Evolutionary conservation across 345 rosid genomes (phyloP).

Genomic region (Citropsis articulata): DNA sequence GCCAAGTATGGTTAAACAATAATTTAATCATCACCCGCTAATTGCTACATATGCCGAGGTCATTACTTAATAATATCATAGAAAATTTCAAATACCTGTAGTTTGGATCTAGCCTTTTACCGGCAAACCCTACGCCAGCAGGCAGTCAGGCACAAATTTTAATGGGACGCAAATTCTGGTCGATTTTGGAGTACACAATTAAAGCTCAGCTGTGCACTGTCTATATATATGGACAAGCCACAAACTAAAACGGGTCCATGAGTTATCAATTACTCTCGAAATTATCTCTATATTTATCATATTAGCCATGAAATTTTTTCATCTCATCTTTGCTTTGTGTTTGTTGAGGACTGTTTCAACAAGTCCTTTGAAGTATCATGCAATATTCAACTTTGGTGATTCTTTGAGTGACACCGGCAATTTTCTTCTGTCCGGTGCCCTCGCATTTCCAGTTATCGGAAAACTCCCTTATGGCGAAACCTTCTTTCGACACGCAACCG

Average conservation of each 20-base stretch:
- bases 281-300: not conserved
- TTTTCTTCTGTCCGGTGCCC: constrained; percentile 50
- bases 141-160: not conserved
- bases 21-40: not conserved
- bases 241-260: not conserved
- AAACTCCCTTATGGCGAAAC: constrained; percentile 62
- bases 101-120: too few relatives aligned
- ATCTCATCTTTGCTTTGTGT: constrained; percentile 2
- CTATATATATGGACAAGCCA: not conserved
- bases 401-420: constrained; percentile 81
- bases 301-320: constrained; percentile 5
- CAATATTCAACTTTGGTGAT: constrained; percentile 77
- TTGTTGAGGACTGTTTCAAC: constrained; percentile 19
- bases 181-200: not conserved
- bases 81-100: too few relatives aligned
- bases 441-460: constrained; percentile 44
- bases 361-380: constrained; percentile 36
- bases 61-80: not conserved
- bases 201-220: not conserved
- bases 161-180: constrained; percentile 10
- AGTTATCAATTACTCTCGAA: not conserved
- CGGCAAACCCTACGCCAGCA: not conserved
- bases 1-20: not conserved
- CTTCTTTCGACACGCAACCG: constrained; percentile 55
- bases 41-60: not conserved